Base-by-base conservation (phyloP, 352 stramenopile species). In the Phytophthora vignae region DNA sequence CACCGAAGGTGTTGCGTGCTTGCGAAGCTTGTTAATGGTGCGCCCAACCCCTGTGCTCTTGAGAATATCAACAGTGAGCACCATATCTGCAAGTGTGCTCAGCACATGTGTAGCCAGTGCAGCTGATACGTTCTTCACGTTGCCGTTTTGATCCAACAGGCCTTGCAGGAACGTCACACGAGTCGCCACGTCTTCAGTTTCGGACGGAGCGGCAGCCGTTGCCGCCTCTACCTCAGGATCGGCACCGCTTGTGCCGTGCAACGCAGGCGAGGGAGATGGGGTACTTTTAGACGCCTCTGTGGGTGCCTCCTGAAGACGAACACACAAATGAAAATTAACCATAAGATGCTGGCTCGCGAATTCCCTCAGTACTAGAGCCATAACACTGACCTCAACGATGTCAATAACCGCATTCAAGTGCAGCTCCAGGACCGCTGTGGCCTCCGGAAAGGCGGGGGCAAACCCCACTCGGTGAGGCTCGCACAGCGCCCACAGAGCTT, bases 1-100 rank as follows among this genome's bases (percentile, higher is more conserved):
- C 9, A 96, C 90, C 1, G 87, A 67, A 5, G 88, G 69, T 29
- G 76, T 73, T 19, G 75, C 64, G 46, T 96, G 90, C 71, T 96
- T 96, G 48, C 88, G 84, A 21, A 96, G 74, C 65, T 96, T 96
- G 78, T 95, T 95, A 73, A 96, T 94, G 53, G 88, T 90, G 50
- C 87, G 84, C 1, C 90, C 90, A 17, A 96, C 60, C 59, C 90
- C 90, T 22, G 90, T 96, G 55, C 59, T 81, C 71, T 96, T 96
- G 46, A 96, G 74, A 64, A 94, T 92, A 63, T 95, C 88, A 57
- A 96, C 87, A 54, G 80, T 95, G 40, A 96, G 77, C 56, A 76
- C 67, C 79, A 96, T 85, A 42, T 64, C 80, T 36, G 81, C 71
- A 22, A 96, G 86, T 21, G 83, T 92, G 31, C 38, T 81, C 54